A percentile compares a stretch with the other conserved stretches of the same genome.
These are phyloP conservation scores for Beta corolliflora DNA, from an alignment of 179 eudicot species.

Conservation along the genomic window DNA sequence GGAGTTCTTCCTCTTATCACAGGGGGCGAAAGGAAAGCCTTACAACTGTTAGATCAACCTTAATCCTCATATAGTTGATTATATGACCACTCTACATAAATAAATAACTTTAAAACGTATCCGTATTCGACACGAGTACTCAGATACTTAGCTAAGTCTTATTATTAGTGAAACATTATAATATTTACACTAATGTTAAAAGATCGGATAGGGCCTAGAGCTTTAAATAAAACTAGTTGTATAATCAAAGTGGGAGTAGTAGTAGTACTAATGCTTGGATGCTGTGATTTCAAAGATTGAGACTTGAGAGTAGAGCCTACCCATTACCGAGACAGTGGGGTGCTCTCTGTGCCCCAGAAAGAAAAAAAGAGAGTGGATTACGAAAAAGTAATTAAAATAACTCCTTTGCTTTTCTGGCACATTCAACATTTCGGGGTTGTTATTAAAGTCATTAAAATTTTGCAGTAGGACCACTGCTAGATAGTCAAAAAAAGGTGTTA, in stretches of 20 bases:
- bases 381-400: neutral
- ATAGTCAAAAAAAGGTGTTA: constrained; percentile 12
- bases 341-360: constrained; percentile 22
- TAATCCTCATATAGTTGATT: no score
- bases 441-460: neutral
- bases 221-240: constrained; percentile 6
- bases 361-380: neutral
- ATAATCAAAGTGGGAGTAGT: neutral
- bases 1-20: no score
- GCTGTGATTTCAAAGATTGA: constrained; percentile 21
- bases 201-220: constrained; percentile 1
- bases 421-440: constrained; percentile 10
- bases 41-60: no score
- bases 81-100: no score
- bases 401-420: constrained; percentile 31
- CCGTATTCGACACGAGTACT: no score
- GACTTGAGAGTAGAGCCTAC: constrained; percentile 17
- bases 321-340: constrained; percentile 37
- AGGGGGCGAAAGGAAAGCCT: no score
- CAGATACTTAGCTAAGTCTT: no score
- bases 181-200: neutral
- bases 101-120: no score
- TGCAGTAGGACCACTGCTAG: neutral
- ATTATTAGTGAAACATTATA: no score
- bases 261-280: constrained; percentile 8